Conservation (phyloP, 176 grass and related monocot species). For the Pontederia crassipes region DNA sequence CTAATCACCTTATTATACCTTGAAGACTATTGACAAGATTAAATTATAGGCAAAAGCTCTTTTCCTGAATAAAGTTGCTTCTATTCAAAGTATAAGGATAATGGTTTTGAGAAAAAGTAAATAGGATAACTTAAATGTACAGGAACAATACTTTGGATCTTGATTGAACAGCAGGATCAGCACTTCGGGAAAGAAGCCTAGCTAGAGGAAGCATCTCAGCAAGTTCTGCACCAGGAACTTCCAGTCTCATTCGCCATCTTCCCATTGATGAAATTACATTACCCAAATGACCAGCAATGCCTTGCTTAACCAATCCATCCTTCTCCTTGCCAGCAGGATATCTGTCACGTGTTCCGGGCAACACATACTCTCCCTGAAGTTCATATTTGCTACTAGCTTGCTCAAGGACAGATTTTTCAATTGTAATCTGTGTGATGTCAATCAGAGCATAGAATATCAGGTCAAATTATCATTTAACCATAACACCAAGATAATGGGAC, state of each 20-base stretch:
- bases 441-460: conserved; percentile 10
- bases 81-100: not conserved
- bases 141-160: conserved; percentile 66
- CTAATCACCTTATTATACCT: too few species aligned
- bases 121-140: not conserved
- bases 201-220: conserved; percentile 98
- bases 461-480: not conserved
- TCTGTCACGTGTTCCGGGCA: conserved; percentile 86
- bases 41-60: too few species aligned
- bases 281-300: conserved; percentile 88
- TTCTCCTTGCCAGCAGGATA: conserved; percentile 44
- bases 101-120: not conserved
- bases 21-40: too few species aligned
- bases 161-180: conserved; percentile 83
- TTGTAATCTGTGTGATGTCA: conserved; percentile 62
- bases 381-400: conserved; percentile 93
- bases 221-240: conserved; percentile 93
- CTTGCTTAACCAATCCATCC: conserved; percentile 70
- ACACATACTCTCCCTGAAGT: conserved; percentile 94
- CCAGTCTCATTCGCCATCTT: conserved; percentile 89
- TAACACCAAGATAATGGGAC: conserved; percentile 1
- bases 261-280: conserved; percentile 95
- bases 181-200: conserved; percentile 92
- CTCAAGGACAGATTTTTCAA: conserved; percentile 90
- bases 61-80: not conserved